These are phyloP conservation scores for Kokia cookei DNA, from an alignment of 441 rosid species.

Conservation along the genomic window DNA sequence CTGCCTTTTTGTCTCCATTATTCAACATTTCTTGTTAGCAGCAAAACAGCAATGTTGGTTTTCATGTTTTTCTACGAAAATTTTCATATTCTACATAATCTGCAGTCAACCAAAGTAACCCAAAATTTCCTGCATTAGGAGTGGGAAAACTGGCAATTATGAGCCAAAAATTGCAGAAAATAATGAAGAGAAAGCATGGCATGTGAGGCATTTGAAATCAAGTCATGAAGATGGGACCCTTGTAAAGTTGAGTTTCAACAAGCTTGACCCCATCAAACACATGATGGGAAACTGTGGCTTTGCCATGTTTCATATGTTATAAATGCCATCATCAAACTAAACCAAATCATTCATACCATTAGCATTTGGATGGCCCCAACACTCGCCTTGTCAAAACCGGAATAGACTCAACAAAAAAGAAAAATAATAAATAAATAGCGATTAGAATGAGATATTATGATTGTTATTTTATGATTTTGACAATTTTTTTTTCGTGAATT, in stretches of 20 bases:
- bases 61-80: too few species aligned
- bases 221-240: neutral
- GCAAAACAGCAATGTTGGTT: neutral
- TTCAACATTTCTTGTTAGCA: neutral
- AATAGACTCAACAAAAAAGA: neutral
- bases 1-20: neutral
- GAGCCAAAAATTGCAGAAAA: neutral
- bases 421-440: too few species aligned
- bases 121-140: neutral
- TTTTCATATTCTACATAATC: neutral
- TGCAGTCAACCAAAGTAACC: neutral
- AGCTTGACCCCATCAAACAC: neutral
- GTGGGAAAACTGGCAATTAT: neutral
- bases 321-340: neutral
- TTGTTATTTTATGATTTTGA: too few species aligned
- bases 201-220: neutral
- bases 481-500: too few species aligned
- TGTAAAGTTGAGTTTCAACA: neutral
- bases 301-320: conserved; percentile 1
- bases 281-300: neutral
- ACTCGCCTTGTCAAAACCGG: neutral
- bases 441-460: too few species aligned
- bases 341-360: neutral
- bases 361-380: neutral
- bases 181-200: neutral